These are phyloP conservation scores for Linum lewisii DNA, from an alignment of 345 rosid species.

Conservation along the genomic window DNA sequence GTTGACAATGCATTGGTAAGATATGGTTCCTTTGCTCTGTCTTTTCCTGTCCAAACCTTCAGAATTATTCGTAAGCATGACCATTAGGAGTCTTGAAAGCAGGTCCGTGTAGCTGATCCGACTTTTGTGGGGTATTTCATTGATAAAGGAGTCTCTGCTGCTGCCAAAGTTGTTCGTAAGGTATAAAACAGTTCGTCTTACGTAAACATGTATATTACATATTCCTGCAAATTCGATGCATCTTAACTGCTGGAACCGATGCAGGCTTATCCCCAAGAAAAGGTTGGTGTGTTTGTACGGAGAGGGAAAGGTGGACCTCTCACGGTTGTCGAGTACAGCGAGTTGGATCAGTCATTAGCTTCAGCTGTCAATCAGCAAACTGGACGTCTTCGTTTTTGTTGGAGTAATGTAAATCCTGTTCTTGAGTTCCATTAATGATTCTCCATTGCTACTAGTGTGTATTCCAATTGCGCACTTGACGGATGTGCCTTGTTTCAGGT, in stretches of 20 bases:
- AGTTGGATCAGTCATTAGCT: constrained; percentile 76
- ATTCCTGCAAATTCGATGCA: constrained; percentile 1
- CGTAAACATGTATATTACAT: neutral
- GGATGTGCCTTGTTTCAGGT: no score
- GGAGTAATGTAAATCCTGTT: constrained; percentile 77
- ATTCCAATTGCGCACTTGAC: no score
- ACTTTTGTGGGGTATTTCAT: constrained; percentile 92
- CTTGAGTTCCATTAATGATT: no score
- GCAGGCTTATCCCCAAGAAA: constrained; percentile 95
- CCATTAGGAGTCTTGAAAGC: constrained; percentile 33
- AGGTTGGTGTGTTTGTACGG: constrained; percentile 91
- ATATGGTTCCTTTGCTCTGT: constrained; percentile 2
- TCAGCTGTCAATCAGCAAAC: constrained; percentile 85
- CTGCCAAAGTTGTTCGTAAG: constrained; percentile 98
- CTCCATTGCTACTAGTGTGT: no score
- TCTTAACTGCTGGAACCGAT: constrained; percentile 10
- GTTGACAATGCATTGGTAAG: constrained; percentile 91
- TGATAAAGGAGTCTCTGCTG: constrained; percentile 80
- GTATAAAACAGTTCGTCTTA: no score
- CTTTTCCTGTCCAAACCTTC: constrained; percentile 1
- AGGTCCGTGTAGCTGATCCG: constrained; percentile 98
- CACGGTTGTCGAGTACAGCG: constrained; percentile 92
- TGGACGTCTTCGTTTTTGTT: constrained; percentile 94
- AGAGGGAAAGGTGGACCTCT: constrained; percentile 99
- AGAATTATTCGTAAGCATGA: constrained; percentile 15